phyloP scores from a whole-genome alignment of 106 monocot species.

The Dioscorea alata region DNA sequence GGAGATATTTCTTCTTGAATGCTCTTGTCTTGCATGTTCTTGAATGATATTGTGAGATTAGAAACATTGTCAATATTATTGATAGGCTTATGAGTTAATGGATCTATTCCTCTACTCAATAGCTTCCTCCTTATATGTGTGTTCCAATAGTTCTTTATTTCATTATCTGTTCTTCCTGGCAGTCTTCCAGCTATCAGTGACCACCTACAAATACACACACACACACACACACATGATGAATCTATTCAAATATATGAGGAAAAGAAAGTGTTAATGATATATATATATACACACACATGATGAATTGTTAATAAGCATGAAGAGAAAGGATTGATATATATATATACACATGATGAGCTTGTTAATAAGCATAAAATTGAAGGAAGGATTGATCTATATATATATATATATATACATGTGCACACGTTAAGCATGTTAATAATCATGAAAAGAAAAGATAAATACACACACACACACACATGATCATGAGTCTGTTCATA shows the following conservation, averaged over 20 bases:
- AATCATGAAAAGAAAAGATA: too few relatives aligned
- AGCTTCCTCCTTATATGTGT: slow-evolving; percentile 64
- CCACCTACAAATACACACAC: slow-evolving; percentile 28
- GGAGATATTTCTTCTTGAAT: not conserved
- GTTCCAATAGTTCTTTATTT: slow-evolving; percentile 80
- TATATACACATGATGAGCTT: too few relatives aligned
- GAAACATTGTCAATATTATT: slow-evolving; percentile 8
- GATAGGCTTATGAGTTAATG: slow-evolving; percentile 42
- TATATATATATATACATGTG: not conserved
- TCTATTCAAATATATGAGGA: too few relatives aligned
- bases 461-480: too few relatives aligned
- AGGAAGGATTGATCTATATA: too few relatives aligned
- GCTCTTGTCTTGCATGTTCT: not conserved
- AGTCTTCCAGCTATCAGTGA: slow-evolving; percentile 57
- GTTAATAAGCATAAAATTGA: too few relatives aligned
- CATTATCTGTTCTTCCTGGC: slow-evolving; percentile 62
- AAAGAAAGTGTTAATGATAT: too few relatives aligned
- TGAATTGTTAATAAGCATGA: too few relatives aligned
- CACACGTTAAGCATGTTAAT: too few relatives aligned
- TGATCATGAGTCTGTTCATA: too few relatives aligned
- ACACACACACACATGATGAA: too few relatives aligned
- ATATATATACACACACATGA: too few relatives aligned
- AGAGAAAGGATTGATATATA: not conserved
- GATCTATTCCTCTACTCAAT: slow-evolving; percentile 47
- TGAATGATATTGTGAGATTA: not conserved